These are phyloP conservation scores for Nothophytophthora sp. DNA, from an alignment of 352 stramenopile species.

Conservation along the genomic window DNA sequence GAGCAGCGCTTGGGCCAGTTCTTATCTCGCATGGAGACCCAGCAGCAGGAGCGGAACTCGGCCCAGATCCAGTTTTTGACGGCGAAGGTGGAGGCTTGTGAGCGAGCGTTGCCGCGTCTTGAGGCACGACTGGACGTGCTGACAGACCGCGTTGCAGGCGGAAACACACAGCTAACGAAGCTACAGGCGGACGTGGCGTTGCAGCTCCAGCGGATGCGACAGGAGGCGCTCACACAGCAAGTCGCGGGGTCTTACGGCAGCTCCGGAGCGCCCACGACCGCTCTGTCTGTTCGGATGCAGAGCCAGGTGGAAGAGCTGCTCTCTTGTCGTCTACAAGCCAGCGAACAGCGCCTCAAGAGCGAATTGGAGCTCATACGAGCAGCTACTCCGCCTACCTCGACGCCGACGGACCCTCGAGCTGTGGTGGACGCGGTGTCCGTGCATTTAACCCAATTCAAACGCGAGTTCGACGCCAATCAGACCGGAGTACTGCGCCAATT, in stretches of 20 bases:
- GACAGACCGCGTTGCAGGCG: constrained; percentile 48
- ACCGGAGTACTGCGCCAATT: constrained; percentile 43
- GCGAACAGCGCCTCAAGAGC: constrained; percentile 27
- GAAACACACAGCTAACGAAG: constrained; percentile 41
- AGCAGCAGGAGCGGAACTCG: constrained; percentile 39
- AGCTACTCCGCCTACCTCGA: constrained; percentile 10
- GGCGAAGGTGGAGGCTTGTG: constrained; percentile 61
- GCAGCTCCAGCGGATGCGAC: constrained; percentile 33
- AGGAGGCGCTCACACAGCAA: constrained; percentile 30
- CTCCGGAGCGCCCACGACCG: constrained; percentile 14
- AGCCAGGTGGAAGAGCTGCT: constrained; percentile 55
- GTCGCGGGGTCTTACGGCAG: constrained; percentile 10
- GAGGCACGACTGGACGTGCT: constrained; percentile 64
- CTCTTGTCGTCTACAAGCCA: constrained; percentile 26
- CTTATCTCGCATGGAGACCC: too few relatives aligned
- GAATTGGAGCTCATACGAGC: constrained; percentile 38
- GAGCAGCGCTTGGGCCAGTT: too few relatives aligned
- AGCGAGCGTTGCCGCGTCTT: constrained; percentile 59
- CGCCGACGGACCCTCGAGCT: constrained; percentile 24
- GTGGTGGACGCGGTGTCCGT: constrained; percentile 59
- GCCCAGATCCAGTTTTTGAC: constrained; percentile 53
- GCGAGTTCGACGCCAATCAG: constrained; percentile 60
- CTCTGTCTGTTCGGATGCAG: constrained; percentile 47
- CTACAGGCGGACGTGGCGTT: constrained; percentile 39
- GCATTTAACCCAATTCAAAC: constrained; percentile 65